Evolutionary conservation across 2,329 filamentous ascomycete genomes (phyloP).

Genomic region (Penicillium capsulatum): DNA sequence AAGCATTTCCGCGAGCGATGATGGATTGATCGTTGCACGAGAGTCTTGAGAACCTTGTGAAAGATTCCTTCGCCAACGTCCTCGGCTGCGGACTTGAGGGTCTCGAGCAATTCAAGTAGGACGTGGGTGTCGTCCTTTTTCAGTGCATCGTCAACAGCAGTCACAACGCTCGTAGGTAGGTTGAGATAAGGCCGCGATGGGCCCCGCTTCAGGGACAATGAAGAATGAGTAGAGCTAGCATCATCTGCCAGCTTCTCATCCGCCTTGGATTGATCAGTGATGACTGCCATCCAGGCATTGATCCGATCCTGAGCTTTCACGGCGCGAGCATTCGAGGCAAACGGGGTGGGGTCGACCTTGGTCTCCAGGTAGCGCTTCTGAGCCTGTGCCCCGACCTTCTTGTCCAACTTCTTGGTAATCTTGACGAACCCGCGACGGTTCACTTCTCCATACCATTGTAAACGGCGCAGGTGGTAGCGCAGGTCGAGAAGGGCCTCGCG

Average conservation of each 20-base stretch:
- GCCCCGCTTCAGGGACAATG: conserved; percentile 68
- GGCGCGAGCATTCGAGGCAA: conserved; percentile 69
- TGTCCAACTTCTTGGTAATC: conserved; percentile 98
- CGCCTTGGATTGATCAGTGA: conserved; percentile 48
- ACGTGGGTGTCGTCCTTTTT: conserved; percentile 41
- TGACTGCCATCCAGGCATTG: conserved; percentile 84
- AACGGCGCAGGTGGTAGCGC: conserved; percentile 77
- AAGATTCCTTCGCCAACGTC: conserved; percentile 62
- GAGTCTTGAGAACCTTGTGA: conserved; percentile 51
- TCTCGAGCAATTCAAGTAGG: conserved; percentile 51
- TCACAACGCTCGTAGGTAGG: conserved; percentile 56
- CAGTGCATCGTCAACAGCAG: conserved; percentile 41
- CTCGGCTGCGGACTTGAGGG: conserved; percentile 53
- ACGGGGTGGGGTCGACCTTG: conserved; percentile 83
- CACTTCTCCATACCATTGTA: conserved; percentile 97
- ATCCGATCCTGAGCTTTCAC: conserved; percentile 61
- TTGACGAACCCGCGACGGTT: conserved; percentile 94
- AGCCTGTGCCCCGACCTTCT: conserved; percentile 74
- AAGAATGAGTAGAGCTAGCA: conserved; percentile 63
- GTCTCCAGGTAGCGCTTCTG: conserved; percentile 84
- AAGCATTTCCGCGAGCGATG: conserved; percentile 72
- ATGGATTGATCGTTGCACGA: conserved; percentile 53
- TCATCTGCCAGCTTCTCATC: conserved; percentile 76
- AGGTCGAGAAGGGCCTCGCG: conserved; percentile 87
- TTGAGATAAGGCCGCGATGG: conserved; percentile 71